phyloP scores from a whole-genome alignment of 2,329 filamentous ascomycete genomes.

The Aspergillus udagawae region DNA sequence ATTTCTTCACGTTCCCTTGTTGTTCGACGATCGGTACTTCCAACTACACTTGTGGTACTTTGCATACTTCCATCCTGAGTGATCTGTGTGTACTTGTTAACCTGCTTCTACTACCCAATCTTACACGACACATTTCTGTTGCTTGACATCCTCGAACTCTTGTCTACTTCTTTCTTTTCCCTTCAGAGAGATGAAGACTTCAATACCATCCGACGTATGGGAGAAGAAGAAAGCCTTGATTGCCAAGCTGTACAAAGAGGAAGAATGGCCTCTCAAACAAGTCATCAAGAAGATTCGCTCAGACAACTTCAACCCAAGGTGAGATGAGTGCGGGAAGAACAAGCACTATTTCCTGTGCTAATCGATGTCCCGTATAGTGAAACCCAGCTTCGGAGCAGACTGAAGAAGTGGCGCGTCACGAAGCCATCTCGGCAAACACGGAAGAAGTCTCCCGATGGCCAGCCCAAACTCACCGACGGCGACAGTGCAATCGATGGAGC shows the following conservation, averaged over 20 bases:
- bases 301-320: conserved; percentile 42
- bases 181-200: conserved; percentile 37
- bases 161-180: neutral
- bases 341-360: neutral
- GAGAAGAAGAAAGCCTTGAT: conserved; percentile 42
- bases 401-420: conserved; percentile 45
- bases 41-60: no score
- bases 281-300: conserved; percentile 43
- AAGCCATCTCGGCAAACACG: conserved; percentile 42
- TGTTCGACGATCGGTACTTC: neutral
- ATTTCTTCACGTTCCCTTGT: neutral
- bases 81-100: neutral
- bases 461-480: conserved; percentile 14
- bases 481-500: conserved; percentile 18
- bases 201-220: conserved; percentile 42
- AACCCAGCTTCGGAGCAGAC: conserved; percentile 41
- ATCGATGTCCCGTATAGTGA: conserved; percentile 27
- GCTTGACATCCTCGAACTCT: neutral
- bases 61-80: neutral
- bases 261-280: conserved; percentile 44
- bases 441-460: conserved; percentile 32
- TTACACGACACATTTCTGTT: conserved; percentile 2
- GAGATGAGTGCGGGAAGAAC: conserved; percentile 9
- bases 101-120: neutral
- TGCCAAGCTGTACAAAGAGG: conserved; percentile 40